Evolutionary conservation across 495 filamentous ascomycete genomes (phyloP).

Genomic region (Annulohypoxylon maeteangense): DNA sequence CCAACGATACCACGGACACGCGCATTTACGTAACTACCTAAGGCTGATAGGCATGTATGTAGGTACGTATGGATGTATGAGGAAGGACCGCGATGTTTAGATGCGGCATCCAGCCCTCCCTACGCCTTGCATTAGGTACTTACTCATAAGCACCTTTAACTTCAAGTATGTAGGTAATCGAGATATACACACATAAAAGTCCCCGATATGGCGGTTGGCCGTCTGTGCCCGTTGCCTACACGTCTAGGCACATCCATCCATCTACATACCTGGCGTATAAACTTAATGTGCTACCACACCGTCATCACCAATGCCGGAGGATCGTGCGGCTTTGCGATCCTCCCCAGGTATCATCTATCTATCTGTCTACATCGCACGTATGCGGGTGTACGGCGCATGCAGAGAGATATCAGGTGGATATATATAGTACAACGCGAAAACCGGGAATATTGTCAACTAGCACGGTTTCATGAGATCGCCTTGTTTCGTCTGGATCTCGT

Average conservation of each 20-base stretch:
- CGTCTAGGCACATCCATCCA: neutral
- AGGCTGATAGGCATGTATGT: neutral
- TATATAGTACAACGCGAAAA: neutral
- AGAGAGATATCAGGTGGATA: neutral
- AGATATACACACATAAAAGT: neutral
- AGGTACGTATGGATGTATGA: no score
- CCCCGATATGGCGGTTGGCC: constrained; percentile 12
- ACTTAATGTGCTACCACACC: constrained; percentile 12
- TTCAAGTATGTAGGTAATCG: neutral
- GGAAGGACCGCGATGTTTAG: neutral
- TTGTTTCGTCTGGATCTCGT: neutral
- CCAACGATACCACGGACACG: neutral
- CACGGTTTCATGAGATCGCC: neutral
- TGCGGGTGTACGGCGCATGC: neutral
- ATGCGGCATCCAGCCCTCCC: constrained; percentile 18
- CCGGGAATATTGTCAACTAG: neutral
- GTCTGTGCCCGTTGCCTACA: neutral
- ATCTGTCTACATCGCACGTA: no score
- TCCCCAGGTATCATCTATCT: no score
- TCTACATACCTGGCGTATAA: neutral
- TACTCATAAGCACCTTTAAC: neutral
- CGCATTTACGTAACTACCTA: neutral
- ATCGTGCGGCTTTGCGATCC: neutral
- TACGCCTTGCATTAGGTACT: neutral
- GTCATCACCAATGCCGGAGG: neutral